Percentiles rank a stretch among this genome's conserved stretches.
phyloP scores from a whole-genome alignment of 441 rosid genomes.

The Gossypium schwendimanii region DNA sequence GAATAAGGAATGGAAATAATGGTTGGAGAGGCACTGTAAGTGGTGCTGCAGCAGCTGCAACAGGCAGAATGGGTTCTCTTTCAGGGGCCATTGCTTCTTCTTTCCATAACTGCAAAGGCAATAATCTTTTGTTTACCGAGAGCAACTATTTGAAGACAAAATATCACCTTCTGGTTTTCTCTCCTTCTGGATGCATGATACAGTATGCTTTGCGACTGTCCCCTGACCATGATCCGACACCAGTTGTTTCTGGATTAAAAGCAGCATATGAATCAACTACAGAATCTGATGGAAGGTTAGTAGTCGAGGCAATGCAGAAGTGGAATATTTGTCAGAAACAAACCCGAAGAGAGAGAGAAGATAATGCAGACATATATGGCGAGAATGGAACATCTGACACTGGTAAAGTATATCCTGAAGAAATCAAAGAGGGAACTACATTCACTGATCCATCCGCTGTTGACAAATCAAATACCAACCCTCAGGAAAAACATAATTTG shows the following conservation, averaged over 20 bases:
- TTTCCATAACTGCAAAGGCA: constrained; percentile 52
- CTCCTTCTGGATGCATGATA: constrained; percentile 71
- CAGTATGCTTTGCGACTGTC: constrained; percentile 50
- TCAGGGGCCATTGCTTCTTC: constrained; percentile 70
- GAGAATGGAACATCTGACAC: constrained; percentile 53
- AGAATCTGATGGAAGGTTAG: constrained; percentile 59
- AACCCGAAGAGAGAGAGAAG: constrained; percentile 60
- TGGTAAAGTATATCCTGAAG: constrained; percentile 68
- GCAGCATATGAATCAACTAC: constrained; percentile 38
- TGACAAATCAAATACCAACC: constrained; percentile 24
- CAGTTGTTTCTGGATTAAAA: constrained; percentile 24
- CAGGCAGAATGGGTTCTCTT: constrained; percentile 62
- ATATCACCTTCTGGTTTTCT: constrained; percentile 67
- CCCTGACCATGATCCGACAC: constrained; percentile 29
- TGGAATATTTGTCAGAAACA: constrained; percentile 81
- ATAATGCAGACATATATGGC: constrained; percentile 70
- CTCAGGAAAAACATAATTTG: constrained; percentile 53
- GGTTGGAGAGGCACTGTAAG: constrained; percentile 78
- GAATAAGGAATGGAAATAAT: constrained; percentile 68
- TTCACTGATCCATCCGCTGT: constrained; percentile 25
- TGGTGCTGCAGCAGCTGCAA: constrained; percentile 81
- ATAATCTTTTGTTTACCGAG: constrained; percentile 20
- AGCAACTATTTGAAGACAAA: constrained; percentile 34
- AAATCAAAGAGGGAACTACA: constrained; percentile 32
- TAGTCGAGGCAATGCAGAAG: constrained; percentile 67